Percentiles rank a stretch among this genome's conserved stretches.
Conservation (phyloP, 768 basidiomycete species). For the Hortiboletus campestris region DNA sequence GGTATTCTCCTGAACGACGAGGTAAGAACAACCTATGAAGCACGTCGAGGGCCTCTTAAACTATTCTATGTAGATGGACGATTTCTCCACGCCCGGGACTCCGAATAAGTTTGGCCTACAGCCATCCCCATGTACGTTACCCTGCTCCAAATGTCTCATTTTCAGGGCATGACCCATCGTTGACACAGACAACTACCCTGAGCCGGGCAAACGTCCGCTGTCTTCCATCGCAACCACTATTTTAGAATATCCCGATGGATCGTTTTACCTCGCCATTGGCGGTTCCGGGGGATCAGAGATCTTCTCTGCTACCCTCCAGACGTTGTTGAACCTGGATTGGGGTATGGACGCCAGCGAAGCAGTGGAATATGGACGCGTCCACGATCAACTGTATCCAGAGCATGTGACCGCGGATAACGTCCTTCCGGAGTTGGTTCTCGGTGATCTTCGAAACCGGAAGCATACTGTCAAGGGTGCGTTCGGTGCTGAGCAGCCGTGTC, state of each 20-base stretch:
- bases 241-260: constrained; percentile 71
- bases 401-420: constrained; percentile 56
- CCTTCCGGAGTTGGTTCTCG: constrained; percentile 56
- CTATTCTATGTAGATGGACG: constrained; percentile 64
- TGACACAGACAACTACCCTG: constrained; percentile 79
- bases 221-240: constrained; percentile 85
- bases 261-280: constrained; percentile 72
- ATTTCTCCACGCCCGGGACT: constrained; percentile 85
- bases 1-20: constrained; percentile 87
- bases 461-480: constrained; percentile 68
- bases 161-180: background rate
- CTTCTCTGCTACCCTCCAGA: constrained; percentile 76
- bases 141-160: background rate
- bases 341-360: constrained; percentile 77
- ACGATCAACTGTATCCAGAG: constrained; percentile 81
- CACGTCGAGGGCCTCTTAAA: background rate
- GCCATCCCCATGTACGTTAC: constrained; percentile 71
- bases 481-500: no score
- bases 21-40: constrained; percentile 31
- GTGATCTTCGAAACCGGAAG: constrained; percentile 55
- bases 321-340: constrained; percentile 71
- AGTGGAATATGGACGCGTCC: constrained; percentile 81
- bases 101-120: constrained; percentile 81
- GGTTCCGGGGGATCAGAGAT: constrained; percentile 90
- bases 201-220: constrained; percentile 83